Conservation (phyloP, 1,139 yeast species). For the Chernovozyma sophiae-reginae region DNA sequence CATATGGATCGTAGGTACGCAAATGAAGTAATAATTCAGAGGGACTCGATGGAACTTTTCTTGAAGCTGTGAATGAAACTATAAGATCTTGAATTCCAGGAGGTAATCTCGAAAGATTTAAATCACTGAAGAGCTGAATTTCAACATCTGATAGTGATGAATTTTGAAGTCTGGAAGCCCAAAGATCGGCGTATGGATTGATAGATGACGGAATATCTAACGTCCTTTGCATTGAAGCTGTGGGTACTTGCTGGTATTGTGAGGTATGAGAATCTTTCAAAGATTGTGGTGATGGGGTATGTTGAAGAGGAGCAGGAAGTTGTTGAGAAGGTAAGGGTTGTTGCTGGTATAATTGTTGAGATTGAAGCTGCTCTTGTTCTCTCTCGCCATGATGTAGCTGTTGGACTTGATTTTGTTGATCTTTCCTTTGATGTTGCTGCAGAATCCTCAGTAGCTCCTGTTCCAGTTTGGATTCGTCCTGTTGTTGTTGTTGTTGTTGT, state of each 20-base stretch:
- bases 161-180: slow-evolving; percentile 21
- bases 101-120: slow-evolving; percentile 50
- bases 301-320: no score
- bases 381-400: no score
- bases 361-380: not conserved
- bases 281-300: no score
- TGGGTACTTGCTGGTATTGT: no score
- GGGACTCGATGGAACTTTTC: slow-evolving; percentile 16
- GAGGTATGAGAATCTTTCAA: no score
- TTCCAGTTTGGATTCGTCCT: not conserved
- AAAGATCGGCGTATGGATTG: slow-evolving; percentile 3
- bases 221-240: no score
- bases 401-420: not conserved
- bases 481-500: slow-evolving; percentile 2
- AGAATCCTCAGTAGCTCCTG: slow-evolving; percentile 1
- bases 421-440: not conserved
- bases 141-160: slow-evolving; percentile 32
- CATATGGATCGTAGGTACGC: slow-evolving; percentile 16
- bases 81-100: slow-evolving; percentile 71
- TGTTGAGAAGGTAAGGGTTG: not conserved
- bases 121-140: slow-evolving; percentile 33
- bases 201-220: not conserved
- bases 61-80: slow-evolving; percentile 45
- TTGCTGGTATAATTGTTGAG: not conserved
- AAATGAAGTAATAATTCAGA: slow-evolving; percentile 9